Conservation (phyloP, 2,329 filamentous ascomycete species). For the Sclerotinia spermophila region DNA sequence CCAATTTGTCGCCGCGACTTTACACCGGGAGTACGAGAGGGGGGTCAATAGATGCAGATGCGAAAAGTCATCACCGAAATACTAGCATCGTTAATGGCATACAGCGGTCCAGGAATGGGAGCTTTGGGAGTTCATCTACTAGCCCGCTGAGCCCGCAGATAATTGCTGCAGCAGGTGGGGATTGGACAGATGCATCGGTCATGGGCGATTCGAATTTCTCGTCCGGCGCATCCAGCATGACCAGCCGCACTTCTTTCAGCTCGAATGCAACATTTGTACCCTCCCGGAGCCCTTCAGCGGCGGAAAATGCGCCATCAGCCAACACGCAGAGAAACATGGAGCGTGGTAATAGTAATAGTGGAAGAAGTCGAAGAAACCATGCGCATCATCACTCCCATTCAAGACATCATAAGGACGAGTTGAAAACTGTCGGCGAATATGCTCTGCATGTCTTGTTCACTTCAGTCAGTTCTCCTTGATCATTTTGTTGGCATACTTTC, state of each 20-base stretch:
- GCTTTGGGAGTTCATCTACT: constrained; percentile 71
- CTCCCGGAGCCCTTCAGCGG: constrained; percentile 39
- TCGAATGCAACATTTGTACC: constrained; percentile 37
- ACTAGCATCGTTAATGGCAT: constrained; percentile 97
- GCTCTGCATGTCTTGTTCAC: constrained; percentile 95
- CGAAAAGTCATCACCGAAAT: constrained; percentile 75
- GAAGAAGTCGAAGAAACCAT: constrained; percentile 66
- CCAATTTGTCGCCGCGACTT: constrained; percentile 33
- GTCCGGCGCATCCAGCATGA: constrained; percentile 31
- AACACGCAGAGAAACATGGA: constrained; percentile 53
- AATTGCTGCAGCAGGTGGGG: constrained; percentile 62
- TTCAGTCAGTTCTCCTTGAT: constrained; percentile 54
- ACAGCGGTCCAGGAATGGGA: constrained; percentile 88
- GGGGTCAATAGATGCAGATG: constrained; percentile 45
- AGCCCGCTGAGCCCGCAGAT: constrained; percentile 87
- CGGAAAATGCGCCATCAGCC: constrained; percentile 44
- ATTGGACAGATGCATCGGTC: constrained; percentile 34
- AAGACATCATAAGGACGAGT: constrained; percentile 65
- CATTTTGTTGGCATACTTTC: constrained; percentile 6
- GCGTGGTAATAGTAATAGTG: constrained; percentile 58
- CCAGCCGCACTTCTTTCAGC: constrained; percentile 33
- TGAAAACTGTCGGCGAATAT: constrained; percentile 96
- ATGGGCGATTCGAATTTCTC: constrained; percentile 34
- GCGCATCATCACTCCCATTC: constrained; percentile 63
- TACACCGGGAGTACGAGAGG: constrained; percentile 36